Base-by-base conservation (phyloP, 139 green algal genomes). In the Chlorella sorokiniana region DNA sequence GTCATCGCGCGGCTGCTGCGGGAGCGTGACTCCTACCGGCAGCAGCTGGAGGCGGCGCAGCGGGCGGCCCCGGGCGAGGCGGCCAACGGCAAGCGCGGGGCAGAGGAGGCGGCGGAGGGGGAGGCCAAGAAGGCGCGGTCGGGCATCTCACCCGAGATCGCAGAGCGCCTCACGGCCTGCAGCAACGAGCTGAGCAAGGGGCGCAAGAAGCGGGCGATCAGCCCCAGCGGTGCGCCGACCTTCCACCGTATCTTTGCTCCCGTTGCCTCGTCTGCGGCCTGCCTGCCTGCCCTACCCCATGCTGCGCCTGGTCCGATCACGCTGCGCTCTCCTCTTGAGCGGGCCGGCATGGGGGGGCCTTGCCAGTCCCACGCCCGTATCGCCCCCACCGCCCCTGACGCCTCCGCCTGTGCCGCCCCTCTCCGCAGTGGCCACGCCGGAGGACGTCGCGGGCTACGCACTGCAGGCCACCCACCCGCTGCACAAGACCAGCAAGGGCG, bases 401-500 rank as follows among this genome's bases (percentile, higher is more conserved):
- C 22, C 6, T 65, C 18, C 56, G 29, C n/a, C 18, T 65, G 16
- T 65, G 56, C 16, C n/a, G 16, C 23, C 6, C 23, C 56, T 65
- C 18, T 65, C 6, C 76, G 77, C 77, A 69, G 86, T 95, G 7
- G 92, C 92, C 16, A 85, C 89, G 1, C 41, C 85, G 0, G 95
- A 95, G 3, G 92, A 95, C 27, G 68, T 99, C 0, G 81, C 82
- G 1, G 35, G 38, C 11, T 90, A 91, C 61, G 59, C 59, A 31
- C 86, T 96, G n/a, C 40, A 86, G 27, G 79, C 83, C 41, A 92
- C 82, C 71, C 84, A 92, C 83, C 91, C 96, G 14, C 85, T 98
- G 88, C 96, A 99, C 87, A 96, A 94, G 76, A 97, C 96, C 4
- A 95, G 88, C 18, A 89, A 93, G 83, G 89, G 89, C 22, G 95